Base-by-base conservation (phyloP, 2,329 filamentous ascomycete genomes). In the Hypoxylon sp. region DNA sequence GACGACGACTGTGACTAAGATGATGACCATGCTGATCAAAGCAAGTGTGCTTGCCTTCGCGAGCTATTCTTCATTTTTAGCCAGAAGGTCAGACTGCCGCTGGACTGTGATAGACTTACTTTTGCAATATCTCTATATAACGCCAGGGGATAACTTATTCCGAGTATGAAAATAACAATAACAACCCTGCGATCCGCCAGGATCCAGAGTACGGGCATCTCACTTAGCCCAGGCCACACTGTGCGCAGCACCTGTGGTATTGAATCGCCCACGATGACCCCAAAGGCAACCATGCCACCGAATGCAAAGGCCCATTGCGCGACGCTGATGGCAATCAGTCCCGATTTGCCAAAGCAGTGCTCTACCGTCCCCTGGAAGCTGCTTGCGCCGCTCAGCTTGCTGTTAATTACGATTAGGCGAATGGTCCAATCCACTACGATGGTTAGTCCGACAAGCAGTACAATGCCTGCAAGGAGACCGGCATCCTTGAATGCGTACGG, bases 261-360 rank as follows among this genome's bases (percentile, higher is more conserved):
- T 0, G 93, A 94, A 79, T 99, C 96, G 65, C 96, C 96, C 9
- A 99, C 92, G 75, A 99, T 98, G 75, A 99, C 94, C 72, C 94
- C 96, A 80, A 98, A 99, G 13, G 96, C 96, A 61, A 99, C 89
- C 96, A 99, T 99, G 71, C 96, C 96, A 62, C 96, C 96, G 83
- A 98, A 99, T 2, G 96, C 96, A 85, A 99, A 99, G 28, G 93
- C 91, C 95, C 95, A 99, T 83, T 99, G 96, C 53, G 96, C 96
- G 68, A 98, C 72, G 67, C 83, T 86, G 72, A 99, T 98, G 65
- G 96, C 95, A 71, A 99, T 89, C 61, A 99, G 85, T 0, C 96
- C 96, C 17, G 91, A 86, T 75, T 89, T 90, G 5, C 96, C 96
- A 81, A 97, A 99, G 82, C 96, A 99, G 80, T 95, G 90, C 81